Percentiles rank a stretch among this genome's conserved stretches.
These are phyloP conservation scores for Favolaschia claudopus DNA, from an alignment of 768 basidiomycete genomes.

Conservation along the genomic window DNA sequence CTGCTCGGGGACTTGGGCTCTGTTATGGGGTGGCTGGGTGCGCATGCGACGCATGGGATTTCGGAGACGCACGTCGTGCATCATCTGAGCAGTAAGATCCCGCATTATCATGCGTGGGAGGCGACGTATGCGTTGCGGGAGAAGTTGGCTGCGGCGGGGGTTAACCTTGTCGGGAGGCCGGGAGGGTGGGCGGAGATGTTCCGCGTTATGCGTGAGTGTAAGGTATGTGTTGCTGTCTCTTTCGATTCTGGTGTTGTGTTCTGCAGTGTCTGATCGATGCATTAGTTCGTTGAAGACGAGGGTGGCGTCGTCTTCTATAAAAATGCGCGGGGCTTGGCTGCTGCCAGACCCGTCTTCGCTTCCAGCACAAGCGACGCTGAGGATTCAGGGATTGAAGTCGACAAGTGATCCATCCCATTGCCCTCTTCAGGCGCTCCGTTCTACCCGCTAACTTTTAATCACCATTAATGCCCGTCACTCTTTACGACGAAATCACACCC, in stretches of 20 bases:
- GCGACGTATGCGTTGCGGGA: constrained; percentile 65
- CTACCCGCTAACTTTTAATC: too few relatives aligned
- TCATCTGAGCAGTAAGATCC: constrained; percentile 71
- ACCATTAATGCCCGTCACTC: too few relatives aligned
- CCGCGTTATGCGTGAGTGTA: constrained; percentile 53
- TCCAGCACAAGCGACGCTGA: constrained; percentile 45
- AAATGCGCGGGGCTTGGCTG: constrained; percentile 61
- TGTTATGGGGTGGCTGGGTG: constrained; percentile 63
- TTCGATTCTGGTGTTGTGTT: background rate
- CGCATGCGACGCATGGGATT: constrained; percentile 63
- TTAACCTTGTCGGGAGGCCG: constrained; percentile 53
- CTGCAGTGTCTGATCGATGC: background rate
- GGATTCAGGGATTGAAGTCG: constrained; percentile 71
- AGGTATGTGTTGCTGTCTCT: constrained; percentile 24
- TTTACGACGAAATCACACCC: too few relatives aligned
- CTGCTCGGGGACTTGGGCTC: constrained; percentile 59
- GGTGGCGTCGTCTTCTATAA: constrained; percentile 68
- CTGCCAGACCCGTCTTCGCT: constrained; percentile 47
- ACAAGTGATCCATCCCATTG: too few relatives aligned
- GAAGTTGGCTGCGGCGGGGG: constrained; percentile 51
- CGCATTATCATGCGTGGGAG: constrained; percentile 72
- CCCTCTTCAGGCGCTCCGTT: too few relatives aligned
- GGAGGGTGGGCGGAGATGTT: constrained; percentile 56
- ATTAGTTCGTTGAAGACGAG: constrained; percentile 67
- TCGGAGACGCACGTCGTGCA: constrained; percentile 70